Base-by-base conservation (phyloP, 106 monocot genomes). In the Ottelia alismoides region DNA sequence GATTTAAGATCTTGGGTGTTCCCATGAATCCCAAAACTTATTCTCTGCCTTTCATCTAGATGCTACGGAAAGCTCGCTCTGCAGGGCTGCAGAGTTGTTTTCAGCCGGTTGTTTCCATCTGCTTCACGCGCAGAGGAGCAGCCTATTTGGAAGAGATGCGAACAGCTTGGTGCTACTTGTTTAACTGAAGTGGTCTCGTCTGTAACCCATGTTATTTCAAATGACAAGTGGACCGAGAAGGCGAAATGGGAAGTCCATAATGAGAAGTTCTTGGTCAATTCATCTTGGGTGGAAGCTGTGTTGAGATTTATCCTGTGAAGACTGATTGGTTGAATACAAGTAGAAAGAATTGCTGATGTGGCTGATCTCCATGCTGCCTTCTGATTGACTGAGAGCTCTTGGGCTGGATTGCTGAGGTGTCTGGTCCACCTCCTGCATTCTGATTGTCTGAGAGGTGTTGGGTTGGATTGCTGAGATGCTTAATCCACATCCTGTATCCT, bases 281-380 rank as follows among this genome's bases (percentile, higher is more conserved):
- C 82, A n/a, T 51, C 66, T 4, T 98, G 98, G 98, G 68, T 90
- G 18, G 89, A 98, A 51, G 89, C 72, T 0, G n/a, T n/a, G n/a
- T n/a, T n/a, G n/a, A n/a, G n/a, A n/a, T n/a, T n/a, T n/a, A n/a
- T n/a, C n/a, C n/a, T n/a, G n/a, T n/a, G n/a, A n/a, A n/a, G n/a
- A n/a, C n/a, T n/a, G n/a, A n/a, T n/a, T n/a, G n/a, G n/a, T n/a
- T n/a, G n/a, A n/a, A n/a, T n/a, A n/a, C n/a, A n/a, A n/a, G n/a
- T n/a, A n/a, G n/a, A n/a, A n/a, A n/a, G n/a, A n/a, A n/a, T n/a
- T n/a, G n/a, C n/a, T n/a, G n/a, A n/a, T n/a, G n/a, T n/a, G n/a
- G n/a, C n/a, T n/a, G n/a, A n/a, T n/a, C n/a, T n/a, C n/a, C n/a
- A n/a, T n/a, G n/a, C n/a, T n/a, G n/a, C n/a, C n/a, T n/a, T n/a